Evolutionary conservation across 345 rosid genomes (phyloP), one percentile per base, ranked within the genome.

Genomic region (sweet orange (Citrus sinensis)): DNA sequence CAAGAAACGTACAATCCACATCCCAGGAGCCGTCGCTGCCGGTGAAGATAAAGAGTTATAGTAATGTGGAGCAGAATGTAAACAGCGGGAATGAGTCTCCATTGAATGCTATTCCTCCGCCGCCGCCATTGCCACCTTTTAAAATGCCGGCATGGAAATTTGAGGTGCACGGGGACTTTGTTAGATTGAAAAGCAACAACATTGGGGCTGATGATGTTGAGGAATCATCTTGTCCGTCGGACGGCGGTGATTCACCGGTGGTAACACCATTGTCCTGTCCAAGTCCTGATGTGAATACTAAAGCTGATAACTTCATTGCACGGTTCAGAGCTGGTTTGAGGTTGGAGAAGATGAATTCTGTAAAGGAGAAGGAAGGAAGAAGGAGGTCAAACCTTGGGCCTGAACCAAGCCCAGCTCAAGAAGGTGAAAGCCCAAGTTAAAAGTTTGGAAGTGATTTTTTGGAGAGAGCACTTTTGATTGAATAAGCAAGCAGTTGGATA

Each of bases 41-140:
- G 19, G 83, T 78, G 11, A 85, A 79, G 75, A 75, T 81, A 79
- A 82, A 64, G n/a, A 78, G 60, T 40, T 67, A 70, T 32, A 64
- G 17, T 34, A 79, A 78, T 11, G 63, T 68, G 29, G 89, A 64
- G 56, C 88, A 82, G 27, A 84, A 87, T 42, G 19, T 55, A 4
- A 74, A 80, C 68, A 79, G 76, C 6, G 93, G 95, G 22, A 87
- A 79, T 34, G 85, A 80, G 6, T 93, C 98, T 0, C 98, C 97
- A 0, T 34, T 85, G 19, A 73, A 79, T 60, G 82, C 92, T 16
- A 87, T 89, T 25, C 97, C 98, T 0, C 90, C 90, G 1, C 97
- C 97, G 1, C 98, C 98, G 0, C 97, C 97, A 4, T 92, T 88
- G 25, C 98, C 97, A 4, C 97, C 98, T 1, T 95, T 95, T 81